These are phyloP conservation scores for Xerocomus brunneocitrinus DNA, from an alignment of 768 basidiomycete genomes.

Conservation along the genomic window DNA sequence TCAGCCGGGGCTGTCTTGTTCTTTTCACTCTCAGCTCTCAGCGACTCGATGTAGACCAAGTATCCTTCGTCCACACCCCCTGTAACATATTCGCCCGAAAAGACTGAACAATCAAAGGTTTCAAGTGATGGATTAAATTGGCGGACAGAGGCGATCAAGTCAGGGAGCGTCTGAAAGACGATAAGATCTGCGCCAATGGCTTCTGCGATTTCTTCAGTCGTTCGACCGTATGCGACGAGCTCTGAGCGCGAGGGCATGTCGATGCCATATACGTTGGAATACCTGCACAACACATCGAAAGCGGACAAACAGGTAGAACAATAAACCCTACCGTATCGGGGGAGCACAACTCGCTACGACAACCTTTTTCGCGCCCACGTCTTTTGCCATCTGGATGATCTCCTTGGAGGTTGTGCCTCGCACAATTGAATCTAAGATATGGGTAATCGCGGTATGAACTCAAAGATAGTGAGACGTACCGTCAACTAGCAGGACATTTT, in stretches of 20 bases:
- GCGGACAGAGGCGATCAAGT: slow-evolving; percentile 81
- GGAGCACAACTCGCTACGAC: slow-evolving; percentile 97
- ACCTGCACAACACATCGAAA: slow-evolving; percentile 36
- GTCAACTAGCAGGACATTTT: slow-evolving; percentile 94
- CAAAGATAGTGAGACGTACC: slow-evolving; percentile 43
- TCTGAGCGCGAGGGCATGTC: slow-evolving; percentile 98
- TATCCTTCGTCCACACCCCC: slow-evolving; percentile 87
- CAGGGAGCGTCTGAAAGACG: slow-evolving; percentile 90
- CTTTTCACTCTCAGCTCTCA: slow-evolving; percentile 82
- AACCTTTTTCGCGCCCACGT: slow-evolving; percentile 95
- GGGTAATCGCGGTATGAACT: background rate
- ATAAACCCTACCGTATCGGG: slow-evolving; percentile 68
- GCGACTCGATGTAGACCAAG: slow-evolving; percentile 63
- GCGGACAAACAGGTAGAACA: background rate
- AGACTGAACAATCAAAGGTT: slow-evolving; percentile 94
- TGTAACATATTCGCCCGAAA: slow-evolving; percentile 95
- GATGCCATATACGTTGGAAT: slow-evolving; percentile 96
- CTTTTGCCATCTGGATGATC: slow-evolving; percentile 98
- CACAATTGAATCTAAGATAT: slow-evolving; percentile 84
- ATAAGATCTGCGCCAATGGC: slow-evolving; percentile 93
- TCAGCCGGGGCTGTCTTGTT: slow-evolving; percentile 39
- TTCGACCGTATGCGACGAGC: slow-evolving; percentile 81
- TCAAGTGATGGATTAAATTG: slow-evolving; percentile 75
- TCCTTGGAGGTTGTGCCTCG: slow-evolving; percentile 98
- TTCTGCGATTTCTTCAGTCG: slow-evolving; percentile 63